Conservation (phyloP, 2,329 filamentous ascomycete genomes). For the Curvularia lunata region DNA sequence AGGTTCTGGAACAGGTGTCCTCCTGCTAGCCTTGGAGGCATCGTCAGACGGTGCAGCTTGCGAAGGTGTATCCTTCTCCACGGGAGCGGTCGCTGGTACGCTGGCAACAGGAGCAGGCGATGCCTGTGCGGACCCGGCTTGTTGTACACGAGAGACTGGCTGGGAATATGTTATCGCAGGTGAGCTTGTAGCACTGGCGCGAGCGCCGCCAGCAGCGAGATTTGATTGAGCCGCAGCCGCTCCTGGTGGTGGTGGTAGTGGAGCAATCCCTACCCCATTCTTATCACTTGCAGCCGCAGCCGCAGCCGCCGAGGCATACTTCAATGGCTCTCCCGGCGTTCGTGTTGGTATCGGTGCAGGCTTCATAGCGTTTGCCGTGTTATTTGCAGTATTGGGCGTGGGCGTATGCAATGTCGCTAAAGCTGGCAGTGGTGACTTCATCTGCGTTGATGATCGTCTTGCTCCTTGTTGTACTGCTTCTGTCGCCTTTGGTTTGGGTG, state of each 20-base stretch:
- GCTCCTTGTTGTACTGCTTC: conserved; percentile 64
- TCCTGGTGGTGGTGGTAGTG: conserved; percentile 87
- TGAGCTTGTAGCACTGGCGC: conserved; percentile 64
- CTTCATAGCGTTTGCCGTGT: conserved; percentile 77
- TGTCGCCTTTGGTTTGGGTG: conserved; percentile 62
- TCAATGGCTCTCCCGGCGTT: conserved; percentile 86
- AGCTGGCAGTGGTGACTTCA: conserved; percentile 93
- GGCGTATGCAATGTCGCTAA: conserved; percentile 87
- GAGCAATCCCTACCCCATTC: conserved; percentile 87
- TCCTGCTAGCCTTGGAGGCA: conserved; percentile 32
- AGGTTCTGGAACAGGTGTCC: conserved; percentile 39
- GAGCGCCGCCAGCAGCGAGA: conserved; percentile 59
- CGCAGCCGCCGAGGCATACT: conserved; percentile 95
- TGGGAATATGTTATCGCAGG: conserved; percentile 51
- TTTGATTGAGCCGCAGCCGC: conserved; percentile 50
- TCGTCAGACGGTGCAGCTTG: conserved; percentile 43
- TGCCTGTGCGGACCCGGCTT: conserved; percentile 50
- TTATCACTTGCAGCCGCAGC: conserved; percentile 91
- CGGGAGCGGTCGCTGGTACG: conserved; percentile 55
- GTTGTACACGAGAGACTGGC: conserved; percentile 48
- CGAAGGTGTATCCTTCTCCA: conserved; percentile 52
- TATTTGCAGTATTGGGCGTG: conserved; percentile 65
- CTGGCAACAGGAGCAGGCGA: conserved; percentile 57
- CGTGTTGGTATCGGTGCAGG: conserved; percentile 85
- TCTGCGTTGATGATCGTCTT: conserved; percentile 82